Conservation (phyloP, 441 rosid genomes). For the Jatropha podagrica region DNA sequence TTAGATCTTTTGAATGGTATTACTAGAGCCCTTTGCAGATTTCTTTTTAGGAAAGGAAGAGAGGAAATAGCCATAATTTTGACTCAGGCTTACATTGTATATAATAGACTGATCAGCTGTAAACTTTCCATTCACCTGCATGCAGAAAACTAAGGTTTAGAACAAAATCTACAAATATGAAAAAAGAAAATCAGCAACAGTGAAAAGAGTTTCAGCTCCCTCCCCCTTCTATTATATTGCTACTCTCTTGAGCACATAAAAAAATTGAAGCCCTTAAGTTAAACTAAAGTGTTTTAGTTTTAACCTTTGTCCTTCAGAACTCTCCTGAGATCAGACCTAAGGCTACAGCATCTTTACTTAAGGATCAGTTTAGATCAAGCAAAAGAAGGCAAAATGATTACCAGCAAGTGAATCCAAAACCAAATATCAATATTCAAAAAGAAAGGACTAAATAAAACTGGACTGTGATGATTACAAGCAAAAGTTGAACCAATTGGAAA, state of each 20-base stretch:
- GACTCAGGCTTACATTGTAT: slow-evolving; percentile 65
- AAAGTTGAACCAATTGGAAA: not conserved
- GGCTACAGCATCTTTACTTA: not conserved
- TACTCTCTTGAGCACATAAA: not conserved
- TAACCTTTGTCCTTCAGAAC: not conserved
- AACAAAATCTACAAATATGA: not conserved
- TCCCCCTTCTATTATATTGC: not conserved
- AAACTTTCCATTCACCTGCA: slow-evolving; percentile 95
- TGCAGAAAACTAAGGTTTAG: slow-evolving; percentile 11
- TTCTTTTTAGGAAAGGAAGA: not conserved
- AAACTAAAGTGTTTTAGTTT: not conserved
- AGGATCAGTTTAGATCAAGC: not conserved
- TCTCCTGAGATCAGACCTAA: not conserved
- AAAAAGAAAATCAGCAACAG: not conserved
- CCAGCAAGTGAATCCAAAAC: not conserved
- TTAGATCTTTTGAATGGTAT: not conserved
- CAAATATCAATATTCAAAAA: too few relatives aligned
- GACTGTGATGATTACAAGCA: not conserved
- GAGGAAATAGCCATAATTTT: not conserved
- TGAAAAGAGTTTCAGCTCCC: not conserved
- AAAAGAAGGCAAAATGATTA: not conserved
- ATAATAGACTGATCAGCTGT: slow-evolving; percentile 78
- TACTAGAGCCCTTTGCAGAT: not conserved
- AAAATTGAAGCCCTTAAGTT: not conserved
- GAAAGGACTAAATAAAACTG: not conserved